Evolutionary conservation across 2,329 filamentous ascomycete genomes (phyloP).

Genomic region (Ceratocystiopsis sp.): DNA sequence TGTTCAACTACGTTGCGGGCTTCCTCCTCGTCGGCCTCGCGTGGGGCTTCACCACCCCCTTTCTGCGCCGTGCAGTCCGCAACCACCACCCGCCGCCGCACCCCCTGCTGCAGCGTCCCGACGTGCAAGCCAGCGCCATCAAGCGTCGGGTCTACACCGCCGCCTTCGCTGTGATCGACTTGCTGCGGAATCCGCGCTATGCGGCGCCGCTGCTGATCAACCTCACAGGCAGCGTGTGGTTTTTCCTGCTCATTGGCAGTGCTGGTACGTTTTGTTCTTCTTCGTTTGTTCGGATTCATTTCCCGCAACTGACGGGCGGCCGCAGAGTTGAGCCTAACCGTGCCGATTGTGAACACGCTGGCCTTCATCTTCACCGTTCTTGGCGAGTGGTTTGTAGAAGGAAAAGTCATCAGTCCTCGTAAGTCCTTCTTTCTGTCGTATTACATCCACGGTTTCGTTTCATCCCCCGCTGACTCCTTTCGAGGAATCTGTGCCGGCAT

Average conservation of each 20-base stretch:
- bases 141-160: conserved; percentile 44
- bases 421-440: conserved; percentile 15
- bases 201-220: conserved; percentile 74
- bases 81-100: conserved; percentile 50
- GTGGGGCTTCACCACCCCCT: conserved; percentile 85
- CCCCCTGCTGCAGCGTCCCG: conserved; percentile 31
- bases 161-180: conserved; percentile 59
- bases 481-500: conserved; percentile 73
- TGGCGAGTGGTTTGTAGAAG: conserved; percentile 88
- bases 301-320: background rate
- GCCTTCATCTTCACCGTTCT: conserved; percentile 93
- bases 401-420: conserved; percentile 76
- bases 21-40: conserved; percentile 83
- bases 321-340: conserved; percentile 74
- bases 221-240: conserved; percentile 88
- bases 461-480: background rate
- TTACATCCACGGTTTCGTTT: background rate
- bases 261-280: conserved; percentile 46
- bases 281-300: background rate
- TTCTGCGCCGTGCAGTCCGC: conserved; percentile 74
- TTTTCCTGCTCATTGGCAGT: conserved; percentile 83
- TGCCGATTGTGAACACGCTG: conserved; percentile 85
- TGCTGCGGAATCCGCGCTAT: conserved; percentile 68
- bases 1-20: conserved; percentile 70
- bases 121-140: conserved; percentile 40